Percentiles rank a stretch among this genome's conserved stretches.
phyloP scores from a whole-genome alignment of 2,329 filamentous ascomycete species.

The Metarhizium rileyi region DNA sequence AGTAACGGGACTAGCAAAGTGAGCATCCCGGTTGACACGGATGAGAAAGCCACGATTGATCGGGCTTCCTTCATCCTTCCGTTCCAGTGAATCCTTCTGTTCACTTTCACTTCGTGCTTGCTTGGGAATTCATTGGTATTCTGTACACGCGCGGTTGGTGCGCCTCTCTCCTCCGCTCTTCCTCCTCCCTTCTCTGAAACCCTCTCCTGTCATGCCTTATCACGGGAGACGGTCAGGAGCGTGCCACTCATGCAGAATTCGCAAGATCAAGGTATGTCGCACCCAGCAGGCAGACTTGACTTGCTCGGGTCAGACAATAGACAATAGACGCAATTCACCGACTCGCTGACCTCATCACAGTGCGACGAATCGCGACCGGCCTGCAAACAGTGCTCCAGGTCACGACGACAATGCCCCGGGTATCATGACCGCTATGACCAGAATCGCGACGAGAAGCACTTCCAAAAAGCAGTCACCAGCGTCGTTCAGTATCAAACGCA shows the following conservation, averaged over 20 bases:
- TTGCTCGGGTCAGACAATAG: neutral
- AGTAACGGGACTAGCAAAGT: too few relatives aligned
- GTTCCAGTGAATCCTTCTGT: too few relatives aligned
- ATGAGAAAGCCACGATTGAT: too few relatives aligned
- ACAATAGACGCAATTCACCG: neutral
- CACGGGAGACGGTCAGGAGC: neutral
- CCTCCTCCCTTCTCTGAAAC: neutral
- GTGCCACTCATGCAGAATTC: slow-evolving; percentile 1
- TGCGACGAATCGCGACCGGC: neutral
- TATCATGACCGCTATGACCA: neutral
- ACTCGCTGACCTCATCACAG: neutral
- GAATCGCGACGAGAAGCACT: neutral
- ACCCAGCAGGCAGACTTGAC: neutral
- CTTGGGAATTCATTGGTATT: too few relatives aligned
- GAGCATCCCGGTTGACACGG: too few relatives aligned
- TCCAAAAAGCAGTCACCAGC: neutral
- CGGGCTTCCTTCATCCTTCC: too few relatives aligned
- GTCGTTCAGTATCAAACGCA: neutral
- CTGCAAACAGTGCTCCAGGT: neutral
- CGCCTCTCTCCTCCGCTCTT: neutral
- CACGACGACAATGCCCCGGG: neutral
- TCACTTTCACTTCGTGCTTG: too few relatives aligned
- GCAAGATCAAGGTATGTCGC: neutral
- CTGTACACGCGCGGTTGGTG: too few relatives aligned
- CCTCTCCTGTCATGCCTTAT: neutral